Conservation (phyloP, 2,329 filamentous ascomycete species). For the Hypoxylon sp. region DNA sequence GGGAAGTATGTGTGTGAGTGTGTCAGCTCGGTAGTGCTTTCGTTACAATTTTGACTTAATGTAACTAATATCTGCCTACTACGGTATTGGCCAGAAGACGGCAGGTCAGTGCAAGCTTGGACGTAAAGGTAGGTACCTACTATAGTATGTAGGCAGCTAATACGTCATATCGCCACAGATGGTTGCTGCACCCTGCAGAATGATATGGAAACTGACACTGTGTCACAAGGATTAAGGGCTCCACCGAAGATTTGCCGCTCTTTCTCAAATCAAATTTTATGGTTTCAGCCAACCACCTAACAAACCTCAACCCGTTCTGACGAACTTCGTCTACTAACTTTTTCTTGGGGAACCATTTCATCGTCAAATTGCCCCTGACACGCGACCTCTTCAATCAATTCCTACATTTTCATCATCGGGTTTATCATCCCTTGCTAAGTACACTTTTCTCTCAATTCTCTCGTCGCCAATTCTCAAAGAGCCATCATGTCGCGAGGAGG, state of each 20-base stretch:
- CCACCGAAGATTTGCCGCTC: constrained; percentile 40
- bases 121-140: neutral
- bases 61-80: neutral
- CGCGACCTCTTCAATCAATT: constrained; percentile 31
- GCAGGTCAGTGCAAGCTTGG: neutral
- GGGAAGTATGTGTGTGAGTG: neutral
- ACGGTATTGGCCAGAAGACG: neutral
- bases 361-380: constrained; percentile 35
- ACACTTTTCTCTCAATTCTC: constrained; percentile 24
- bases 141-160: too few species aligned
- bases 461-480: constrained; percentile 20
- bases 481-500: constrained; percentile 88
- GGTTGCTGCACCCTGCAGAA: neutral
- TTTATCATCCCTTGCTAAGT: constrained; percentile 3
- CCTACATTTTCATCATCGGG: constrained; percentile 37
- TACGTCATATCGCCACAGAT: constrained; percentile 31
- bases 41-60: neutral
- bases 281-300: constrained; percentile 38
- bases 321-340: constrained; percentile 22
- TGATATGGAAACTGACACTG: constrained; percentile 20
- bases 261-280: constrained; percentile 44
- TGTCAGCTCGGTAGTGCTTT: neutral
- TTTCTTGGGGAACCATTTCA: constrained; percentile 35
- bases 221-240: constrained; percentile 21
- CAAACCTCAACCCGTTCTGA: constrained; percentile 29